Evolutionary conservation across 495 filamentous ascomycete species (phyloP).

Genomic region (Podospora australis): DNA sequence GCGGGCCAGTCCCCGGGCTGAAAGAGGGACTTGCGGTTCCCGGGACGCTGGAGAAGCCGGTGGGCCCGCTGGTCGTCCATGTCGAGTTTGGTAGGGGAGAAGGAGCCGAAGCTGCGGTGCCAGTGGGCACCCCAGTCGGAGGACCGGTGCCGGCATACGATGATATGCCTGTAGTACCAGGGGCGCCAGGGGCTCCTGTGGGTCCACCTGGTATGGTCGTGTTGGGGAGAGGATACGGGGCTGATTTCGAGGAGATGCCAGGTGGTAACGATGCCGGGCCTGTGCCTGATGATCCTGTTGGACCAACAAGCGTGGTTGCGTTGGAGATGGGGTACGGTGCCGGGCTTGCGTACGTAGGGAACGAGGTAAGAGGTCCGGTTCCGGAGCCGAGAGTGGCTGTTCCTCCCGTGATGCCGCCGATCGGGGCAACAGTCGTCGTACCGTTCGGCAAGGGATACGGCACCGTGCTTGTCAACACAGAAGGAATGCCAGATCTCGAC

Average conservation of each 20-base stretch:
- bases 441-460: too few relatives aligned
- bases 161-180: too few relatives aligned
- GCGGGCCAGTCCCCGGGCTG: constrained; percentile 1
- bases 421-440: too few relatives aligned
- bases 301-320: not conserved
- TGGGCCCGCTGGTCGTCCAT: not conserved
- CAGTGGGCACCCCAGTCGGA: too few relatives aligned
- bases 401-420: too few relatives aligned
- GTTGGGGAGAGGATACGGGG: not conserved
- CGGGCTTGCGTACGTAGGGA: not conserved
- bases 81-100: not conserved
- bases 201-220: not conserved
- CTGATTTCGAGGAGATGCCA: not conserved
- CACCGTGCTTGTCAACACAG: too few relatives aligned
- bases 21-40: constrained; percentile 5
- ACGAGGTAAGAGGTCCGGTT: not conserved
- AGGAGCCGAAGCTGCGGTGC: not conserved
- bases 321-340: not conserved
- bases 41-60: not conserved
- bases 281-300: not conserved
- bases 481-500: not conserved
- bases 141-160: too few relatives aligned
- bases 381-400: not conserved
- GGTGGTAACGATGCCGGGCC: not conserved
- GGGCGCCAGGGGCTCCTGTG: not conserved